Base-by-base conservation (phyloP, 2,329 filamentous ascomycete species). In the Plenodomus tracheiphilus region DNA sequence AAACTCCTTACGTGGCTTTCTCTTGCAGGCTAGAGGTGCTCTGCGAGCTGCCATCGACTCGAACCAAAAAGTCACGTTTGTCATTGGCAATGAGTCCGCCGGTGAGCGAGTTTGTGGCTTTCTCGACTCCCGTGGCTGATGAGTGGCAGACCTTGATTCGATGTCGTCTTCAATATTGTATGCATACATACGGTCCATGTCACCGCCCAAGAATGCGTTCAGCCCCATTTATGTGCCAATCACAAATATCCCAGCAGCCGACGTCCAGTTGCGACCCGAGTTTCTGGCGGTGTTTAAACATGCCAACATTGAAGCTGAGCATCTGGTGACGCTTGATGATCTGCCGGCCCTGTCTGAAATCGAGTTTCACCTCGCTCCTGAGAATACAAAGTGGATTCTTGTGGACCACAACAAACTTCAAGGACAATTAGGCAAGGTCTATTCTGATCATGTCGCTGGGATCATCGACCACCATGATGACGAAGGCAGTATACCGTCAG, bases 381-480 rank as follows among this genome's bases (percentile, higher is more conserved):
- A 80, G 20, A 80, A 83, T 39, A 86, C 87, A 1, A 77, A 75
- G 41, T 91, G 87, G 87, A 73, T 90, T 16, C 76, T 94, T 1
- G 88, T 94, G 3, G 89, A 94, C 72, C 90, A 94, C 76, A 94
- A 94, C 66, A 79, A 77, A 1, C 75, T 90, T 40, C 86, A 86
- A 5, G 87, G 88, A 0, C 62, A 72, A 13, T 74, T 93, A 15
- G 81, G 78, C 15, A 71, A 68, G 32, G 70, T 76, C 15, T 89
- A 84, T 62, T 72, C 74, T 0, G 52, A 65, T 3, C 74, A 76
- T 8, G 80, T 92, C 0, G 72, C 78, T 4, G 87, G 86, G 3
- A 86, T 86, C 55, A 81, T 94, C 45, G 89, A 94, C 70, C 89
- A 94, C 71, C 90, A 94, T 66, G 85, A 82, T 0, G 89, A 94